Conservation (phyloP, 129 eudicot species). For the Centrapalus pauciflorus region DNA sequence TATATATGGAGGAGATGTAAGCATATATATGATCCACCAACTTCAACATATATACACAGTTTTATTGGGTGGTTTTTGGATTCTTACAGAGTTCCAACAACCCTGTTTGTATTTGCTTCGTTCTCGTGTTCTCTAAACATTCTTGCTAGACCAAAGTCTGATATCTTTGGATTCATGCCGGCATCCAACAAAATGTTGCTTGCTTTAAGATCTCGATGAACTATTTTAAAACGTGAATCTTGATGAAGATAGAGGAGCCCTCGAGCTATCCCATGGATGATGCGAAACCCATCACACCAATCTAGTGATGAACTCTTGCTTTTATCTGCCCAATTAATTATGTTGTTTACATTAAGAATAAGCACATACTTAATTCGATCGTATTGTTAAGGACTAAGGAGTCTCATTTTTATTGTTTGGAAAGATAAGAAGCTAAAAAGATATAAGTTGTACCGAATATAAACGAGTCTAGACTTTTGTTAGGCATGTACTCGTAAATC, state of each 20-base stretch:
- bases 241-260: slow-evolving; percentile 41
- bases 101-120: slow-evolving; percentile 15
- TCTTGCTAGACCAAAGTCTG: slow-evolving; percentile 35
- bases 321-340: background rate
- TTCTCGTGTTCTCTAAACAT: slow-evolving; percentile 23
- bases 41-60: background rate
- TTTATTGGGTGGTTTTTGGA: background rate
- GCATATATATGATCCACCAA: no score
- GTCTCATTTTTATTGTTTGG: no score
- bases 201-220: slow-evolving; percentile 24
- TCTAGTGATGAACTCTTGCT: background rate
- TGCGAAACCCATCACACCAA: background rate
- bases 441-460: slow-evolving; percentile 29
- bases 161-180: slow-evolving; percentile 34
- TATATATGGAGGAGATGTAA: background rate
- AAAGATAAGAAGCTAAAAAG: background rate
- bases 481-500: slow-evolving; percentile 33
- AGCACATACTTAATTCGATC: no score
- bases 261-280: slow-evolving; percentile 28
- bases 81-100: slow-evolving; percentile 34
- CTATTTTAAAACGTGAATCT: slow-evolving; percentile 20
- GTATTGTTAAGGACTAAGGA: no score
- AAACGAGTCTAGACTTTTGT: slow-evolving; percentile 33
- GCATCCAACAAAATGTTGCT: slow-evolving; percentile 13
- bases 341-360: background rate